Percentiles rank a stretch among this genome's conserved stretches.
Conservation (phyloP, 345 rosid genomes). For the Salix viminalis region DNA sequence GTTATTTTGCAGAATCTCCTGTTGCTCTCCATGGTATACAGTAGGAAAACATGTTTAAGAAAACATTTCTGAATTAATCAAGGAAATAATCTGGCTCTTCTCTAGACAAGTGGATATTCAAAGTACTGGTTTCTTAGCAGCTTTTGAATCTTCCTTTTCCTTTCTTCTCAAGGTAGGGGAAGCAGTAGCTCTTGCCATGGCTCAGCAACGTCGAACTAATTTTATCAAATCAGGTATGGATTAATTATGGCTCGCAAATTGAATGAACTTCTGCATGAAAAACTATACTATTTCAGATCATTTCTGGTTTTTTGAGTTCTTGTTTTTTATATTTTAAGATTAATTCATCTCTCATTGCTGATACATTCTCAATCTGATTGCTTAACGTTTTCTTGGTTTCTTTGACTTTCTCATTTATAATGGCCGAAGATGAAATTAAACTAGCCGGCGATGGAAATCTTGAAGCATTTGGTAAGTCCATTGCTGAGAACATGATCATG, state of each 20-base stretch:
- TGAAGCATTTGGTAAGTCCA: constrained; percentile 68
- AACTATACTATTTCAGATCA: background rate
- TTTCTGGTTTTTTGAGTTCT: background rate
- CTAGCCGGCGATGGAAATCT: constrained; percentile 59
- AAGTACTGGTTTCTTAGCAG: constrained; percentile 10
- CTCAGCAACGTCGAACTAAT: constrained; percentile 48
- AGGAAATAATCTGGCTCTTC: background rate
- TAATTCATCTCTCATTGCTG: background rate
- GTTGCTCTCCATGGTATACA: no score
- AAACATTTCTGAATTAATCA: background rate
- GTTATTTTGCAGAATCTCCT: no score
- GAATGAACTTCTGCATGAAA: background rate
- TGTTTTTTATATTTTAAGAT: background rate
- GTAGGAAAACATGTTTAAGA: no score
- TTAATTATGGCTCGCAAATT: background rate
- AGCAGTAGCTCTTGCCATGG: constrained; percentile 74
- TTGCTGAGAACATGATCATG: background rate
- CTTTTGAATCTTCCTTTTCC: background rate
- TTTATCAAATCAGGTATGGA: constrained; percentile 38
- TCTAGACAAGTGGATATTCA: background rate
- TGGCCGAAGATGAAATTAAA: constrained; percentile 53
- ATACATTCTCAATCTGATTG: background rate
- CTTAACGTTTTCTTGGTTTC: constrained; percentile 5
- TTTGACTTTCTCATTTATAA: background rate
- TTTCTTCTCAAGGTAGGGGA: constrained; percentile 52